A percentile compares a stretch with the other conserved stretches of the same genome.
These are phyloP conservation scores for Trichoderma sp. DNA, from an alignment of 2,329 filamentous ascomycete genomes.

Conservation along the genomic window DNA sequence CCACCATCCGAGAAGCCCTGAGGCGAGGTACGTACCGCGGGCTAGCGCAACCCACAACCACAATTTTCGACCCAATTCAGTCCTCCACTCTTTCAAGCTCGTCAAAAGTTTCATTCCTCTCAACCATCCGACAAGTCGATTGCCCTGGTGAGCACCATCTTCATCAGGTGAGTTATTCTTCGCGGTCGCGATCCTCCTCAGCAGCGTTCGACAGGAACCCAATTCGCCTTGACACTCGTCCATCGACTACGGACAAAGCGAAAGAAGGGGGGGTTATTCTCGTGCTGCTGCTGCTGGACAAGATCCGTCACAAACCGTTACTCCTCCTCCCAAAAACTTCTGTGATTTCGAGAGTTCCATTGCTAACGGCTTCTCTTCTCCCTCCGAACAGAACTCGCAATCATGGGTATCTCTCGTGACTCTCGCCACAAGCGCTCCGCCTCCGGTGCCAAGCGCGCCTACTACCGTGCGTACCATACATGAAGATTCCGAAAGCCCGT, in stretches of 20 bases:
- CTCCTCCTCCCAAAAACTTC: conserved; percentile 29
- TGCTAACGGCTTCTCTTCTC: conserved; percentile 9
- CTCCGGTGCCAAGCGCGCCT: conserved; percentile 95
- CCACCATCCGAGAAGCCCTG: conserved; percentile 36
- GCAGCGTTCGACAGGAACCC: not conserved
- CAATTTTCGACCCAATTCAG: conserved; percentile 43
- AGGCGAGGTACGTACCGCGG: conserved; percentile 39
- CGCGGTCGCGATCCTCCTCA: not conserved
- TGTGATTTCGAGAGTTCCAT: conserved; percentile 26
- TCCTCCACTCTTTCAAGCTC: conserved; percentile 37
- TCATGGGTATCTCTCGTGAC: conserved; percentile 99
- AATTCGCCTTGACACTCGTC: not conserved
- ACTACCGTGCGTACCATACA: conserved; percentile 71
- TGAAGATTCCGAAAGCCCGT: conserved; percentile 64
- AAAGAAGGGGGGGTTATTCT: not conserved
- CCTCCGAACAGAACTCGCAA: conserved; percentile 65
- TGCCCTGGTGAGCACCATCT: conserved; percentile 52
- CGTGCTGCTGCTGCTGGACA: conserved; percentile 30
- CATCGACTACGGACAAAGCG: conserved; percentile 2
- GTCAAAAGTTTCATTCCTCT: conserved; percentile 45
- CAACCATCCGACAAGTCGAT: conserved; percentile 48
- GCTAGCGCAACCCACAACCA: conserved; percentile 47
- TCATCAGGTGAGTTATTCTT: conserved; percentile 51
- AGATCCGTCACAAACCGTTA: not conserved
- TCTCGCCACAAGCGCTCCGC: conserved; percentile 99